Evolutionary conservation across 108 stramenopile genomes (phyloP), one percentile per base, ranked within the genome.

Genomic region (Discostella stelligeroides): DNA sequence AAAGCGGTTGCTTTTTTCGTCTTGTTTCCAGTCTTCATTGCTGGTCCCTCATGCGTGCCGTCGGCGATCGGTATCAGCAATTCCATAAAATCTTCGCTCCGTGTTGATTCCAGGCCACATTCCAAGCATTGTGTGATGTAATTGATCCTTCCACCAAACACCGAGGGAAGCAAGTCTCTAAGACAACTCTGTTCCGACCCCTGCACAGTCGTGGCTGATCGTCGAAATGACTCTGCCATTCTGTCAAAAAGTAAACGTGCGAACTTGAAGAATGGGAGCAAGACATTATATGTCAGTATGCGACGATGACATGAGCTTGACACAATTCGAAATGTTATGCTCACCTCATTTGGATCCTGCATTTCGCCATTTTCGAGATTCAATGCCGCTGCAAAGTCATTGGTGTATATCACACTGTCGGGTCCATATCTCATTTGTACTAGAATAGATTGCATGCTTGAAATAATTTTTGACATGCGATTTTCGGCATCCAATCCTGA

Each of bases 331-430:
- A 46, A 41, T 28, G 13, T 24, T 60, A 59, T 56, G 54, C 79
- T 58, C 34, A 80, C 79, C 61, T 95, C 94, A 72, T 95, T 95
- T 17, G 94, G 94, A 76, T 95, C 94, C 73, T 95, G 94, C 84
- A 92, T 91, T 66, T 92, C 94, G 48, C 79, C 54, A 68, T 92
- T 85, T 37, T 95, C 87, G 15, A 95, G 42, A 13, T 82, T 83
- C 46, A 94, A 51, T 0, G 89, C 84, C 37, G 74, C 65, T 12
- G 90, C 86, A 69, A 91, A 94, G 10, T 85, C 82, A 23, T 87
- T 72, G 0, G 93, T 89, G 15, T 82, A 76, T 20, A 88, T 57
- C 12, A 77, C 82, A 45, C 74, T 59, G 13, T 86, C 63, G 4
- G 78, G 82, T 17, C 90, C 93, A 34, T 81, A 61, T 4, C 79